A percentile compares a stretch with the other conserved stretches of the same genome.
phyloP scores from a whole-genome alignment of 2,329 filamentous ascomycete species.

The Phyllosticta citrichinensis region DNA sequence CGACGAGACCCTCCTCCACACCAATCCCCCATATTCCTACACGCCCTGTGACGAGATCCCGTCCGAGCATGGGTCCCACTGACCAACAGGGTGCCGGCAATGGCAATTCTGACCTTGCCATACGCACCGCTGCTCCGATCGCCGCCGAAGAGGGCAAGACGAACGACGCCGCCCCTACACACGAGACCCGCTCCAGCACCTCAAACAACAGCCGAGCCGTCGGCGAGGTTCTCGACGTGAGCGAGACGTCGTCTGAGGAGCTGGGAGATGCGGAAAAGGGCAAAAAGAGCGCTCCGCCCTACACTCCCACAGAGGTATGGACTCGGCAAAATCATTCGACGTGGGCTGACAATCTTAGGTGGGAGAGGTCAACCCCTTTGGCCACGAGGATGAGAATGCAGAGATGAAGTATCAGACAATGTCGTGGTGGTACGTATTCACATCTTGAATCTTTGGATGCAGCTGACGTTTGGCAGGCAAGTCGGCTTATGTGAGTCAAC shows the following conservation, averaged over 20 bases:
- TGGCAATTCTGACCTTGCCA: slow-evolving; percentile 1
- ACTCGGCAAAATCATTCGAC: background rate
- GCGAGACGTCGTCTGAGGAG: background rate
- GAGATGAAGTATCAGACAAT: slow-evolving; percentile 43
- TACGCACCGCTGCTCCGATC: slow-evolving; percentile 5
- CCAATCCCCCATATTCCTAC: background rate
- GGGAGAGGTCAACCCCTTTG: slow-evolving; percentile 14
- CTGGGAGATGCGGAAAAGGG: slow-evolving; percentile 2
- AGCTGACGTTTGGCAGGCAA: background rate
- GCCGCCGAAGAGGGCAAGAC: slow-evolving; percentile 2
- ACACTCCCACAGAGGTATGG: slow-evolving; percentile 1
- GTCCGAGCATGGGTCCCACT: slow-evolving; percentile 3
- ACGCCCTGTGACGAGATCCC: background rate
- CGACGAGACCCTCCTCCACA: background rate
- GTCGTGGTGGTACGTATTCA: slow-evolving; percentile 35
- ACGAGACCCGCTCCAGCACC: slow-evolving; percentile 9
- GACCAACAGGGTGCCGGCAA: background rate
- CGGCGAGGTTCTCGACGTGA: background rate
- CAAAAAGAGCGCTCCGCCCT: background rate
- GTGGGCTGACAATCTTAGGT: background rate
- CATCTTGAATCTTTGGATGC: background rate
- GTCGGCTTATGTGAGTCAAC: background rate
- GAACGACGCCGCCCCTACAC: background rate
- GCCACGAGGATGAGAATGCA: slow-evolving; percentile 20
- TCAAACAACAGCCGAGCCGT: slow-evolving; percentile 1